phyloP scores from a whole-genome alignment of 345 rosid species.

The Cochlearia excelsa region DNA sequence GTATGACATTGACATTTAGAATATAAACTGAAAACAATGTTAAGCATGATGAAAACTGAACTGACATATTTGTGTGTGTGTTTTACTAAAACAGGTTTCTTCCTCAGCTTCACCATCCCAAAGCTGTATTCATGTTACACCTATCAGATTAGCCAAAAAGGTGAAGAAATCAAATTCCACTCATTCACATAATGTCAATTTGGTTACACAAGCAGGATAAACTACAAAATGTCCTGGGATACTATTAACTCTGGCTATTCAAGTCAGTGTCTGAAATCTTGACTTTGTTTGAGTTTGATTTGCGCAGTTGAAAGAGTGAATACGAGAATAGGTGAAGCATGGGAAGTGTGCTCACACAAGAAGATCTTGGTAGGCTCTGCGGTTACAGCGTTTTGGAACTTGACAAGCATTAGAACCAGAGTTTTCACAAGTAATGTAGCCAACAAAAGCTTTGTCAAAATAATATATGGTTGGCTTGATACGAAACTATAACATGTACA shows the following conservation, averaged over 20 bases:
- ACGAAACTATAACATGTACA: constrained; percentile 7
- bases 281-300: constrained; percentile 13
- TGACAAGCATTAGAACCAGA: constrained; percentile 70
- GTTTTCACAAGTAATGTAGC: constrained; percentile 54
- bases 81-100: constrained; percentile 60
- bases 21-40: constrained; percentile 8
- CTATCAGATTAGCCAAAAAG: constrained; percentile 58
- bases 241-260: not conserved
- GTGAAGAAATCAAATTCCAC: constrained; percentile 31
- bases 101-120: constrained; percentile 75
- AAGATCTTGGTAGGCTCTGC: constrained; percentile 80
- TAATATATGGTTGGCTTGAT: constrained; percentile 9
- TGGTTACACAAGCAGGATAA: not conserved
- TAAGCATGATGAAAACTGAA: constrained; percentile 1
- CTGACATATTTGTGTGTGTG: constrained; percentile 3
- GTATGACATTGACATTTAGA: constrained; percentile 38
- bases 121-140: constrained; percentile 66
- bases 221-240: not conserved
- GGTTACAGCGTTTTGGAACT: constrained; percentile 77
- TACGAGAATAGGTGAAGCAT: constrained; percentile 48
- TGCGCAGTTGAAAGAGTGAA: constrained; percentile 55
- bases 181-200: constrained; percentile 14
- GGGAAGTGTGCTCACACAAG: constrained; percentile 84
- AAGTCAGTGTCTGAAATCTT: not conserved
- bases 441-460: not conserved